phyloP scores from a whole-genome alignment of 805 yeast species.

The Schizosaccharomyces japonicus region DNA sequence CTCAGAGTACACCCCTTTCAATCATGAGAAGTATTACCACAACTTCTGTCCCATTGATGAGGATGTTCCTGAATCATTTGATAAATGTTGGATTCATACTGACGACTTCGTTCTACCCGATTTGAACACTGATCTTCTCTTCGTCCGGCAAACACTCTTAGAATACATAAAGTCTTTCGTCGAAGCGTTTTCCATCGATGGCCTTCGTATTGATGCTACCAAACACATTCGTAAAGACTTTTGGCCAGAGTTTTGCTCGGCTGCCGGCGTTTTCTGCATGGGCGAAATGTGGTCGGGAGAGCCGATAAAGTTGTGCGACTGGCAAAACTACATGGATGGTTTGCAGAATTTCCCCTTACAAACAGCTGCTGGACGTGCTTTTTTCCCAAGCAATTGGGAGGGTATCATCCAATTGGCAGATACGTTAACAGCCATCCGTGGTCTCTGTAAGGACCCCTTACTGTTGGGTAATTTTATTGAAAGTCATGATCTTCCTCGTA shows the following conservation, averaged over 20 bases:
- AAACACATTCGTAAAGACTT: not conserved
- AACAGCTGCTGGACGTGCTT: not conserved
- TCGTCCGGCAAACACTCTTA: not conserved
- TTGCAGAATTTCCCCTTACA: slow-evolving; percentile 4
- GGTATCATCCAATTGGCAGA: not conserved
- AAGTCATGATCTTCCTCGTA: slow-evolving; percentile 6
- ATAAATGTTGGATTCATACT: slow-evolving; percentile 4
- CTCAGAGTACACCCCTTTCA: slow-evolving; percentile 1
- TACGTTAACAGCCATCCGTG: not conserved
- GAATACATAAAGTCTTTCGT: slow-evolving; percentile 1
- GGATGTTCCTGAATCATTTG: slow-evolving; percentile 5
- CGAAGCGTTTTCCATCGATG: slow-evolving; percentile 4
- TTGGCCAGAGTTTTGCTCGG: not conserved
- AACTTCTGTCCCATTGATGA: not conserved
- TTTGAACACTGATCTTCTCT: not conserved
- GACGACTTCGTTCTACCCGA: slow-evolving; percentile 1
- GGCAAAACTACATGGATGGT: slow-evolving; percentile 5
- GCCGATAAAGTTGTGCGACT: not conserved
- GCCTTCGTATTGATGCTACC: slow-evolving; percentile 6
- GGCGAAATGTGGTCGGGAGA: slow-evolving; percentile 3
- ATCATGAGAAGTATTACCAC: slow-evolving; percentile 1
- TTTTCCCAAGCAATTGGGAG: not conserved
- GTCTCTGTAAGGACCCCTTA: not conserved
- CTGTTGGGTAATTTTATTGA: slow-evolving; percentile 5
- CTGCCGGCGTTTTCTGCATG: slow-evolving; percentile 4